phyloP scores from a whole-genome alignment of 1,284 basidiomycete genomes.

The Tilletia walkeri region DNA sequence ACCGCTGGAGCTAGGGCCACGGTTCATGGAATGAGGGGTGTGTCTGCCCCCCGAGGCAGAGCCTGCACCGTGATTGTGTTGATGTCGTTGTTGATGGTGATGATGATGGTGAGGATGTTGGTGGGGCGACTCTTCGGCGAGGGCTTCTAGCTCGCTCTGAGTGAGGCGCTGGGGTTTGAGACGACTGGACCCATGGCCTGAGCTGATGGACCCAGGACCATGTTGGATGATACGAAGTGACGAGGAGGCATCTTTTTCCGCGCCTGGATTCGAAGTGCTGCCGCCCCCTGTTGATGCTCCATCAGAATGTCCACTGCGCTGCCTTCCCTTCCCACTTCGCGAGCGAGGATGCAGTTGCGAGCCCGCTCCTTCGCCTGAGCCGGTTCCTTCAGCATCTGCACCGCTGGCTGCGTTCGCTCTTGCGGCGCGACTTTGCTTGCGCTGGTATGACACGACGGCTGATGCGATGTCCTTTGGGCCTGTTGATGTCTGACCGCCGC shows the following conservation, averaged over 20 bases:
- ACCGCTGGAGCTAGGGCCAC: not conserved
- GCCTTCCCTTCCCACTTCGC: no score
- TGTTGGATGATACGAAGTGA: constrained; percentile 5
- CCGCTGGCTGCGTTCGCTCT: not conserved
- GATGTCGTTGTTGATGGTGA: not conserved
- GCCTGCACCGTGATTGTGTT: not conserved
- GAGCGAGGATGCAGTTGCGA: no score
- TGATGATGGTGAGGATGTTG: not conserved
- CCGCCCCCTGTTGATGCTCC: not conserved
- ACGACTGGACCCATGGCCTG: not conserved
- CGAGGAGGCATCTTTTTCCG: not conserved
- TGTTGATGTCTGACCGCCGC: not conserved
- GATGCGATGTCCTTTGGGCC: constrained; percentile 8
- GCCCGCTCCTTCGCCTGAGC: not conserved
- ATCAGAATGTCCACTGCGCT: no score
- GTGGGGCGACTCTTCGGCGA: not conserved
- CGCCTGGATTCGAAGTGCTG: not conserved
- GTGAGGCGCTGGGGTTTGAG: not conserved
- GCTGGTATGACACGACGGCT: constrained; percentile 5
- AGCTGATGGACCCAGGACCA: not conserved
- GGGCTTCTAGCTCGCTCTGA: not conserved
- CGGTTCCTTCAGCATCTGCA: not conserved
- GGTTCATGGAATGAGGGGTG: not conserved
- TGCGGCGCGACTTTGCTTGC: constrained; percentile 7
- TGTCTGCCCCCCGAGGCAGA: not conserved